These are phyloP conservation scores for Cystobasidium slooffiae DNA, from an alignment of 1,284 basidiomycete genomes.

Conservation along the genomic window DNA sequence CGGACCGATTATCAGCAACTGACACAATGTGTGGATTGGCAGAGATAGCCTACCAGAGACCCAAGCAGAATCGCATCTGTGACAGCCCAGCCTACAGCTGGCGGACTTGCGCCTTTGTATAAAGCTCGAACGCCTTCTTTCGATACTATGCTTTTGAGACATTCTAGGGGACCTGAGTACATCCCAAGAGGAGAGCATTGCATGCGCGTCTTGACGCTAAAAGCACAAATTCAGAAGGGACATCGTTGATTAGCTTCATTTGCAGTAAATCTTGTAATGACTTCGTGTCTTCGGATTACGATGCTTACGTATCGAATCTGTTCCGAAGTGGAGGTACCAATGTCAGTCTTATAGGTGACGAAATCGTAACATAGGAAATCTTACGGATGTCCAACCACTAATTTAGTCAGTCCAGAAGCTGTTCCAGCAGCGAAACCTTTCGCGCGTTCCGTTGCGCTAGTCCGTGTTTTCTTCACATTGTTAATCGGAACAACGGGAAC, in stretches of 20 bases:
- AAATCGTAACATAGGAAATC: slow-evolving; percentile 20
- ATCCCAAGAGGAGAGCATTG: slow-evolving; percentile 74
- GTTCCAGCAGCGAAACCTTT: slow-evolving; percentile 58
- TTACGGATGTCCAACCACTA: slow-evolving; percentile 57
- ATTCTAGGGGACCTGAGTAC: slow-evolving; percentile 70
- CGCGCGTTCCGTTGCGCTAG: slow-evolving; percentile 7
- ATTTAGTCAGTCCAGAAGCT: slow-evolving; percentile 57
- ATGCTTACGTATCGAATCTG: slow-evolving; percentile 13
- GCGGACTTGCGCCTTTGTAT: slow-evolving; percentile 59
- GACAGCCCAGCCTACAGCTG: slow-evolving; percentile 72
- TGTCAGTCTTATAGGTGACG: background rate
- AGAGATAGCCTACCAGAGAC: slow-evolving; percentile 61
- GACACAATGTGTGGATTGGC: background rate
- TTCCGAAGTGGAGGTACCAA: background rate
- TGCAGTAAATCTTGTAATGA: background rate
- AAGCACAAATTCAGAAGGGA: background rate
- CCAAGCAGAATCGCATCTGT: slow-evolving; percentile 76
- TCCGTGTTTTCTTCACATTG: background rate
- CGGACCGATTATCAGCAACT: background rate
- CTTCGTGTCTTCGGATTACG: background rate
- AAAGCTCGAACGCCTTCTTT: slow-evolving; percentile 62
- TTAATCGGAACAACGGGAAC: background rate
- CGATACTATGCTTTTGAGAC: slow-evolving; percentile 66
- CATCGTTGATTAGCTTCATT: background rate
- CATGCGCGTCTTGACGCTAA: slow-evolving; percentile 73